Evolutionary conservation across 805 yeast genomes (phyloP).

Genomic region (Candida tallmaniae): DNA sequence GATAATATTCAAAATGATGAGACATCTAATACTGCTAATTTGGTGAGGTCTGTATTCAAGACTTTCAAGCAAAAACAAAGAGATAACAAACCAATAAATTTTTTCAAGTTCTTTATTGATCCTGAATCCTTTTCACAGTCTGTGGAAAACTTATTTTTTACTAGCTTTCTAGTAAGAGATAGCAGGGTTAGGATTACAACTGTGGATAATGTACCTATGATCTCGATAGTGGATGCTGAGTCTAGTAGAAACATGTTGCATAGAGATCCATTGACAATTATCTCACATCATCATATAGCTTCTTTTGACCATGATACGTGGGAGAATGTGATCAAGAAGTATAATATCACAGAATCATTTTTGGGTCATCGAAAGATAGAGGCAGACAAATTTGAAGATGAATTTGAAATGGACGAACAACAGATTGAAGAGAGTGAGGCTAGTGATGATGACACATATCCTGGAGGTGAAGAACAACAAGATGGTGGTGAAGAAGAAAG

Average conservation of each 20-base stretch:
- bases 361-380: slow-evolving; percentile 39
- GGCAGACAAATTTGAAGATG: slow-evolving; percentile 21
- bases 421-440: neutral
- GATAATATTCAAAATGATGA: slow-evolving; percentile 46
- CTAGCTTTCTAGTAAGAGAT: slow-evolving; percentile 76
- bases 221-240: slow-evolving; percentile 23
- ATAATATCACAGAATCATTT: slow-evolving; percentile 52
- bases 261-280: neutral
- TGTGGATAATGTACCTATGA: slow-evolving; percentile 42
- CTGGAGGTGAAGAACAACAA: neutral
- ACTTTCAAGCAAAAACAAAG: slow-evolving; percentile 27
- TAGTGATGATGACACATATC: neutral
- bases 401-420: slow-evolving; percentile 1
- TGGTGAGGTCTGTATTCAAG: slow-evolving; percentile 53
- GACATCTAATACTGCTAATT: slow-evolving; percentile 59
- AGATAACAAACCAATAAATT: slow-evolving; percentile 37
- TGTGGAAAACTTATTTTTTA: slow-evolving; percentile 78
- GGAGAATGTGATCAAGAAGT: slow-evolving; percentile 50
- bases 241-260: slow-evolving; percentile 7
- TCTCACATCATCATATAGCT: slow-evolving; percentile 62
- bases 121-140: slow-evolving; percentile 74
- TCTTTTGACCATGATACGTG: slow-evolving; percentile 66
- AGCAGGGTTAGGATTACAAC: slow-evolving; percentile 52
- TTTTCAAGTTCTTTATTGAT: slow-evolving; percentile 66
- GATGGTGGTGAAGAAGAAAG: slow-evolving; percentile 1